Base-by-base conservation (phyloP, 2,329 filamentous ascomycete species). In the Trichoderma polysporum region DNA sequence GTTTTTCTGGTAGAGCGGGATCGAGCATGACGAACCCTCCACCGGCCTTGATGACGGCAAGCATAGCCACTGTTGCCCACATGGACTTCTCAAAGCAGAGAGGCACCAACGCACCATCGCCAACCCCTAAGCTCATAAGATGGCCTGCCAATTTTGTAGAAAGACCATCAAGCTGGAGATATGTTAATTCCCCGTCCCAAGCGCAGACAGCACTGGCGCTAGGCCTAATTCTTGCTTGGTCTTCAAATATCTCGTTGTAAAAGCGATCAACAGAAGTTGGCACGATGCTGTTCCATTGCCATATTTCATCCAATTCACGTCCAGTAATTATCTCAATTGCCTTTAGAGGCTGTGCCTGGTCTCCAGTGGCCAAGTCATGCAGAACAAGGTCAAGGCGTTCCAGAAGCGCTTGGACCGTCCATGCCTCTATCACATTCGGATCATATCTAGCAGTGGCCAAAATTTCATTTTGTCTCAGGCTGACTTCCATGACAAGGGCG, bases 131-230 rank as follows among this genome's bases (percentile, higher is more conserved):
- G 3, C 19, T 49, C n/a, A 47, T 12, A 49, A 60, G 41, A 19
- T 77, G 72, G 15, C 71, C 70, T 6, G 80, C 80, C 17, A 82
- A 73, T 0, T 72, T 68, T 39, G 76, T 77, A 1, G 81, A 81
- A 22, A 65, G 27, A 9, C 27, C n/a, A 9, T 60, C 57, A 9
- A 60, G 57, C 33, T 60, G 39, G n/a, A 17, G 10, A 15, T 60
- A 60, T 39, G 50, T 47, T 33, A 57, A 13, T 25, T 57, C n/a
- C 8, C 53, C 53, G 29, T 63, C 59, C 49, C 45, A 63, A n/a
- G n/a, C n/a, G n/a, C n/a, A n/a, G n/a, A n/a, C n/a, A n/a, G n/a
- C n/a, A n/a, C n/a, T n/a, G n/a, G n/a, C n/a, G n/a, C n/a, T n/a
- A n/a, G n/a, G n/a, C n/a, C n/a, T n/a, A n/a, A n/a, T n/a, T n/a